phyloP scores from a whole-genome alignment of 768 basidiomycete genomes.

The Suillus spraguei region DNA sequence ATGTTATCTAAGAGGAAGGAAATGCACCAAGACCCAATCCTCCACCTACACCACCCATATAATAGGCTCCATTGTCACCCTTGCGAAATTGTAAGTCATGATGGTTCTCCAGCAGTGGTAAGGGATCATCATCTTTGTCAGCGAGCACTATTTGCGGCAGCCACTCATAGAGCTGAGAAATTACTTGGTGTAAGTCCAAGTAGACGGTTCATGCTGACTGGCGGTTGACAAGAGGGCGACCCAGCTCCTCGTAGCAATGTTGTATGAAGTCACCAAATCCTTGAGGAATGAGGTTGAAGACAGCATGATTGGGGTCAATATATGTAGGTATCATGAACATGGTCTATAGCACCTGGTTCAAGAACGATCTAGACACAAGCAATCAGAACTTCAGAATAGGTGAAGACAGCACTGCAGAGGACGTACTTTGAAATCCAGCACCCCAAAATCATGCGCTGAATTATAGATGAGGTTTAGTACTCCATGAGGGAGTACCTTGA shows the following conservation, averaged over 20 bases:
- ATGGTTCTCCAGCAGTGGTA: conserved; percentile 3
- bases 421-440: conserved; percentile 38
- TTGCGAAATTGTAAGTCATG: conserved; percentile 12
- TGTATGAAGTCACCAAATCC: not conserved
- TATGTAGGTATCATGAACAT: not conserved
- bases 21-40: not conserved
- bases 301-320: not conserved
- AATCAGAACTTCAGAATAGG: not conserved
- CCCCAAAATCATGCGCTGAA: conserved; percentile 30
- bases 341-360: not conserved
- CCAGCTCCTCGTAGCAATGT: not conserved
- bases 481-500: conserved; percentile 37
- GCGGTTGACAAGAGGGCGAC: not conserved
- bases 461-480: conserved; percentile 37
- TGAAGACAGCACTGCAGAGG: not conserved
- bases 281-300: not conserved
- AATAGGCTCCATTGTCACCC: conserved; percentile 21
- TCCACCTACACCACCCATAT: conserved; percentile 8
- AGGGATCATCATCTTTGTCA: not conserved
- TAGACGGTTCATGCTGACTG: not conserved
- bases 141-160: not conserved
- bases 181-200: not conserved
- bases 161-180: not conserved
- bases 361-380: not conserved
- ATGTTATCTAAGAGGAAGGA: not conserved